Percentiles rank a stretch among this genome's conserved stretches.
These are phyloP conservation scores for Candida freyschussii DNA, from an alignment of 1,139 yeast species.

Conservation along the genomic window DNA sequence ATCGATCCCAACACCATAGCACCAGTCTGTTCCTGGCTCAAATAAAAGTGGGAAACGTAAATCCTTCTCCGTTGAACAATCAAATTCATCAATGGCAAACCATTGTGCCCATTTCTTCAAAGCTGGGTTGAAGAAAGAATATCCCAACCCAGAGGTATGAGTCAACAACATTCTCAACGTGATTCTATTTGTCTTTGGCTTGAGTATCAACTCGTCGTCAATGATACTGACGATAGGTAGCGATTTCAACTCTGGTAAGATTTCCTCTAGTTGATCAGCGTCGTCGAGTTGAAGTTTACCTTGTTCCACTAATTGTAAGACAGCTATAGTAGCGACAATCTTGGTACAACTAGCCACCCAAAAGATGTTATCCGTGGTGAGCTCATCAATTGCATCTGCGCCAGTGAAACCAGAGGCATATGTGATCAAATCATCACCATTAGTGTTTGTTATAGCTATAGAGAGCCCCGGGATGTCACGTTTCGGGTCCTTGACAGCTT, in stretches of 20 bases:
- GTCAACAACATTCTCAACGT: slow-evolving; percentile 46
- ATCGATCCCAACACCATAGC: slow-evolving; percentile 48
- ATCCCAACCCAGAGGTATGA: slow-evolving; percentile 50
- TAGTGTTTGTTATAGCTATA: slow-evolving; percentile 17
- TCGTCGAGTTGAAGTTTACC: slow-evolving; percentile 41
- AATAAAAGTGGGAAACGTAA: slow-evolving; percentile 36
- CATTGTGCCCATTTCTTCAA: slow-evolving; percentile 22
- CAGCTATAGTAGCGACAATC: slow-evolving; percentile 42
- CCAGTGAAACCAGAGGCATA: slow-evolving; percentile 21
- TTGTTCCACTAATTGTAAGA: slow-evolving; percentile 41
- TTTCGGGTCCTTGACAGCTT: slow-evolving; percentile 11
- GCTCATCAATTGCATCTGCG: slow-evolving; percentile 7
- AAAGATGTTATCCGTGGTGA: slow-evolving; percentile 32
- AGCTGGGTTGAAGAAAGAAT: slow-evolving; percentile 36
- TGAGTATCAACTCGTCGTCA: slow-evolving; percentile 31
- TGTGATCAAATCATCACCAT: slow-evolving; percentile 19
- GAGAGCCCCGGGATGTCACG: slow-evolving; percentile 19
- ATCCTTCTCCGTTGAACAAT: slow-evolving; percentile 14
- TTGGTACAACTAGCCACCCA: slow-evolving; percentile 47
- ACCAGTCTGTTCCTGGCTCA: slow-evolving; percentile 52
- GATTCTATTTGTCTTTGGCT: slow-evolving; percentile 34
- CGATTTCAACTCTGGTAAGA: slow-evolving; percentile 39
- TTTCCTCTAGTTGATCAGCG: slow-evolving; percentile 32
- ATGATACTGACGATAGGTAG: slow-evolving; percentile 37
- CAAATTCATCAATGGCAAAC: slow-evolving; percentile 24